A percentile compares a stretch with the other conserved stretches of the same genome.
Evolutionary conservation across 257 asterid species (phyloP).

Genomic region (Nicotiana sylvestris): DNA sequence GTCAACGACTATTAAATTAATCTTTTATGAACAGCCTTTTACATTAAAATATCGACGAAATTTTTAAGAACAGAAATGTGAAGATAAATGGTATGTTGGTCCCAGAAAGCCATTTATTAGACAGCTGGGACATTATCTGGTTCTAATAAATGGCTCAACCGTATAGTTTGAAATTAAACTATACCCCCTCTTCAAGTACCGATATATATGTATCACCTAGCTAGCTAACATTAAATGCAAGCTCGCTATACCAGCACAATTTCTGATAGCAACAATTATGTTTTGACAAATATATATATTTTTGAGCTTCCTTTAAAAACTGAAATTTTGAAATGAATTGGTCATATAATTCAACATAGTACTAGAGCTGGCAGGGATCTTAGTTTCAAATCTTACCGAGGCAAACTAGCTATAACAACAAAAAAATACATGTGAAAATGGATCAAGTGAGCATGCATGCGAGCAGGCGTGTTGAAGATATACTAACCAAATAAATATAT

Average conservation of each 20-base stretch:
- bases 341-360: background rate
- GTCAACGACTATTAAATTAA: background rate
- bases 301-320: too few species aligned
- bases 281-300: too few species aligned
- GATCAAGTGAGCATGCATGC: too few species aligned
- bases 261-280: too few species aligned
- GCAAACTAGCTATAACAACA: too few species aligned
- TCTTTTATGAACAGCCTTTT: background rate
- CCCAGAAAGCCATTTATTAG: background rate
- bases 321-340: background rate
- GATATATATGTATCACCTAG: background rate
- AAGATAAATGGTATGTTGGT: background rate
- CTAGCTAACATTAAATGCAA: constrained; percentile 3
- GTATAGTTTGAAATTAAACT: background rate
- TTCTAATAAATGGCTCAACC: background rate
- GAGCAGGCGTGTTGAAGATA: background rate
- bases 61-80: background rate
- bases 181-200: background rate
- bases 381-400: background rate
- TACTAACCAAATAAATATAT: background rate
- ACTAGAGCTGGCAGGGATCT: background rate
- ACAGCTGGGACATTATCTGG: constrained; percentile 7
- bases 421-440: too few species aligned
- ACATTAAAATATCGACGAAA: background rate
- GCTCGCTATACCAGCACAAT: background rate